Evolutionary conservation across 257 asterid species (phyloP).

Genomic region (Rehmannia glutinosa): DNA sequence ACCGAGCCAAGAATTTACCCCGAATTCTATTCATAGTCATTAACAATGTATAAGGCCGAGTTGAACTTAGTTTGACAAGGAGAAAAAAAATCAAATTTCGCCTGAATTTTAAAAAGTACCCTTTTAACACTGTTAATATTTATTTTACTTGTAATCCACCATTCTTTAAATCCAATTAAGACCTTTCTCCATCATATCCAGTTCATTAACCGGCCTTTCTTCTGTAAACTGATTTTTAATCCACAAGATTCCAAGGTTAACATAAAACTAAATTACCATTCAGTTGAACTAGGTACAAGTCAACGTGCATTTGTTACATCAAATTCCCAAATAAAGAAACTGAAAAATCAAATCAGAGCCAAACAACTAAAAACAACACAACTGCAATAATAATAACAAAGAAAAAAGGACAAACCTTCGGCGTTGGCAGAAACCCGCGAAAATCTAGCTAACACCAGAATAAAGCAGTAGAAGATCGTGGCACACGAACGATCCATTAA

Average conservation of each 20-base stretch:
- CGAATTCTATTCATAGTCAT: too few relatives aligned
- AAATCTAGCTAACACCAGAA: constrained; percentile 32
- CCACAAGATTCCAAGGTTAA: not conserved
- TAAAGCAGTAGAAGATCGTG: constrained; percentile 44
- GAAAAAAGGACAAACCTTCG: constrained; percentile 58
- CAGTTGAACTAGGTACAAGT: constrained; percentile 4
- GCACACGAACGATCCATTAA: constrained; percentile 56
- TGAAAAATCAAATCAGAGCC: too few relatives aligned
- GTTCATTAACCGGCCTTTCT: not conserved
- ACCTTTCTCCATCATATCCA: too few relatives aligned
- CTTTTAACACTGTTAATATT: too few relatives aligned
- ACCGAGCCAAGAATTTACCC: not conserved
- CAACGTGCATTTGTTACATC: constrained; percentile 21
- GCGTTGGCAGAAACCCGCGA: constrained; percentile 59
- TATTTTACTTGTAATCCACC: too few relatives aligned
- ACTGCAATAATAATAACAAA: not conserved
- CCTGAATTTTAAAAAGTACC: too few relatives aligned
- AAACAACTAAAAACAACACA: too few relatives aligned
- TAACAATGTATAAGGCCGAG: too few relatives aligned
- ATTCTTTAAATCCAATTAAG: too few relatives aligned
- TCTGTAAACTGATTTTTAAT: not conserved
- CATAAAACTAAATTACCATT: not conserved
- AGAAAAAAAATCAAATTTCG: too few relatives aligned
- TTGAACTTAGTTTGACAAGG: too few relatives aligned
- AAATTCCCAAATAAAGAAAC: too few relatives aligned